A percentile compares a stretch with the other conserved stretches of the same genome.
phyloP scores from a whole-genome alignment of 169 alveolate genomes.

The Blepharisma undulans region DNA sequence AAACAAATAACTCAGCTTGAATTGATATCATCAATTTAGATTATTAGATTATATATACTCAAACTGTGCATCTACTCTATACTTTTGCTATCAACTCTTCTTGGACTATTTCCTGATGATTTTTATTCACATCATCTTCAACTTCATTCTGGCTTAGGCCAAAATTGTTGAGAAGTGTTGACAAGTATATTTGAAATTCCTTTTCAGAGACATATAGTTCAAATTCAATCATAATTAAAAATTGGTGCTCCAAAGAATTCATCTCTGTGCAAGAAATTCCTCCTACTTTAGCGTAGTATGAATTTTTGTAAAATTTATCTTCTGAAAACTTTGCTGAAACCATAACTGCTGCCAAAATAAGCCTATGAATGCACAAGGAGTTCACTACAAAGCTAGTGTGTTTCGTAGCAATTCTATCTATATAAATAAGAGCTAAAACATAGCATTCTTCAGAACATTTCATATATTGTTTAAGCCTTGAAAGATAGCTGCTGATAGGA shows the following conservation, averaged over 20 bases:
- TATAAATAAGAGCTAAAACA: constrained; percentile 15
- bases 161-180: constrained; percentile 12
- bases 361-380: constrained; percentile 72
- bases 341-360: constrained; percentile 89
- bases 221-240: constrained; percentile 84
- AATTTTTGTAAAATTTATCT: constrained; percentile 90
- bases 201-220: constrained; percentile 85
- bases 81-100: background rate
- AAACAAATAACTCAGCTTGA: background rate
- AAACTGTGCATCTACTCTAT: background rate
- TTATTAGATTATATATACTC: background rate
- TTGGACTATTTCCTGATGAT: background rate
- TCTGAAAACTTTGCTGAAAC: constrained; percentile 93
- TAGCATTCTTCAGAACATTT: constrained; percentile 31
- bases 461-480: constrained; percentile 15
- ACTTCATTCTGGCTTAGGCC: background rate
- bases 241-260: constrained; percentile 88
- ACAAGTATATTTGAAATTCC: constrained; percentile 82
- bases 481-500: constrained; percentile 8
- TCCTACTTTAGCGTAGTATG: constrained; percentile 91
- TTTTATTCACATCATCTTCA: background rate
- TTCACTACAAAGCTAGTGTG: background rate
- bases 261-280: constrained; percentile 92
- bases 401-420: constrained; percentile 5
- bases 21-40: background rate